Percentiles rank a stretch among this genome's conserved stretches.
These are phyloP conservation scores for Ilex asprella DNA, from an alignment of 257 asterid species.

Conservation along the genomic window DNA sequence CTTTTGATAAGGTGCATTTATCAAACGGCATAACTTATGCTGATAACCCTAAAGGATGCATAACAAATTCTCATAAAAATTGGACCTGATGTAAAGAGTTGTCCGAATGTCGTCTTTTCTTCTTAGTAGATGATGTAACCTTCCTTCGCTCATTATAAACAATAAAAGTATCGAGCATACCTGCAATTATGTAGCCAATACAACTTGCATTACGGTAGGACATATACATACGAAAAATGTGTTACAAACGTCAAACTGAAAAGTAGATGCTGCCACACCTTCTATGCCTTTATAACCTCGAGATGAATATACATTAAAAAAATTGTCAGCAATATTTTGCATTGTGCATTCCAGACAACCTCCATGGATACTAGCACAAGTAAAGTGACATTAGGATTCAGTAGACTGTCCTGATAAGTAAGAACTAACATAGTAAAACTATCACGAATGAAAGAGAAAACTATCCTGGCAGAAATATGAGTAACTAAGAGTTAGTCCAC, in stretches of 20 bases:
- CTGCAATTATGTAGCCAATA: constrained; percentile 39
- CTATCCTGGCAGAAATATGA: no score
- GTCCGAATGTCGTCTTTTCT: constrained; percentile 58
- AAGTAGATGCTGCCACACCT: constrained; percentile 32
- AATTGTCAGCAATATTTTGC: constrained; percentile 95
- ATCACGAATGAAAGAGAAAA: background rate
- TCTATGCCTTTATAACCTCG: constrained; percentile 57
- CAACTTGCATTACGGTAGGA: constrained; percentile 10
- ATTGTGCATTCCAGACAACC: constrained; percentile 98
- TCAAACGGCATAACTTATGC: no score
- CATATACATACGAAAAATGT: background rate
- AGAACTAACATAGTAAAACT: constrained; percentile 2
- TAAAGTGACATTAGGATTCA: constrained; percentile 3
- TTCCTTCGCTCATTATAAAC: constrained; percentile 82
- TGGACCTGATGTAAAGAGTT: constrained; percentile 87
- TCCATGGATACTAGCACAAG: constrained; percentile 63
- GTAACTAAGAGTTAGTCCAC: no score
- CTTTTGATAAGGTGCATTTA: no score
- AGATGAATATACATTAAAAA: constrained; percentile 54
- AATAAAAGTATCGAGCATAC: constrained; percentile 76
- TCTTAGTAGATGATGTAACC: constrained; percentile 98
- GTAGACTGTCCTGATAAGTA: constrained; percentile 6
- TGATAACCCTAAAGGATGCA: no score
- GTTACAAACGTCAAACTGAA: background rate
- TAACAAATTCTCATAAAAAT: constrained; percentile 11